Percentiles rank a stretch among this genome's conserved stretches.
phyloP scores from a whole-genome alignment of 2,329 filamentous ascomycete genomes.

The Colletotrichum graminicola region DNA sequence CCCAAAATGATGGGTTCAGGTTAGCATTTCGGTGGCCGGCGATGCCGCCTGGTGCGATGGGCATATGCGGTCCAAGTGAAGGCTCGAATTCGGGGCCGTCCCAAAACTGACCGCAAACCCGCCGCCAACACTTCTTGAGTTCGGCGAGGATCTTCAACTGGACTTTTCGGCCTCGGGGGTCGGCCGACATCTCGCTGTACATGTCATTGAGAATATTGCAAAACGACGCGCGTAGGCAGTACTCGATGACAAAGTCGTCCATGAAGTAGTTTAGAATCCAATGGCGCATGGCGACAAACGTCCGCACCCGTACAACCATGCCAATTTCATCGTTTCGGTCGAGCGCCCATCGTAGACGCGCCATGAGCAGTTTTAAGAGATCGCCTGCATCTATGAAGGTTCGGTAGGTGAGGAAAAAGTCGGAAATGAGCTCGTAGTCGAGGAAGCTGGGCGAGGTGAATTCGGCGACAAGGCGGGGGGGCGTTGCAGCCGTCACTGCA shows the following conservation, averaged over 20 bases:
- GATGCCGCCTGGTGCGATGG: constrained; percentile 82
- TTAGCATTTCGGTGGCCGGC: constrained; percentile 69
- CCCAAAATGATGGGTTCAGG: constrained; percentile 68
- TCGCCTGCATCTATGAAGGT: constrained; percentile 83
- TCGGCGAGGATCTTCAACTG: constrained; percentile 90
- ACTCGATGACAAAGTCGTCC: constrained; percentile 89
- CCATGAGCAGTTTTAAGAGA: constrained; percentile 85
- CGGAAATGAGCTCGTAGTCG: constrained; percentile 95
- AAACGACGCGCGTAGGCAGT: constrained; percentile 79
- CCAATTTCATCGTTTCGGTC: constrained; percentile 84
- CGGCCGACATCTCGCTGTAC: constrained; percentile 65
- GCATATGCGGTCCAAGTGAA: constrained; percentile 71
- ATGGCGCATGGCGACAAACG: constrained; percentile 94
- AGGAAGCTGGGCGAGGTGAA: constrained; percentile 96
- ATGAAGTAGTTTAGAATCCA: constrained; percentile 99
- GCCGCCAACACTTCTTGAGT: constrained; percentile 96
- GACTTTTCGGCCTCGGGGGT: constrained; percentile 61
- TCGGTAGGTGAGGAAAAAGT: constrained; percentile 97
- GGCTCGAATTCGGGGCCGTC: constrained; percentile 76
- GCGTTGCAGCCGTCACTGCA: constrained; percentile 89
- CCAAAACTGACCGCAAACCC: constrained; percentile 92
- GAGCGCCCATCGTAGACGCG: constrained; percentile 89
- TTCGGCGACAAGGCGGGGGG: constrained; percentile 90
- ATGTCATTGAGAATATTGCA: constrained; percentile 83
- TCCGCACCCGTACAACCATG: constrained; percentile 93